Evolutionary conservation across 192 early-diverging fungal species (phyloP), one percentile per base, ranked within the genome.

Genomic region (Coemansia sp.): DNA sequence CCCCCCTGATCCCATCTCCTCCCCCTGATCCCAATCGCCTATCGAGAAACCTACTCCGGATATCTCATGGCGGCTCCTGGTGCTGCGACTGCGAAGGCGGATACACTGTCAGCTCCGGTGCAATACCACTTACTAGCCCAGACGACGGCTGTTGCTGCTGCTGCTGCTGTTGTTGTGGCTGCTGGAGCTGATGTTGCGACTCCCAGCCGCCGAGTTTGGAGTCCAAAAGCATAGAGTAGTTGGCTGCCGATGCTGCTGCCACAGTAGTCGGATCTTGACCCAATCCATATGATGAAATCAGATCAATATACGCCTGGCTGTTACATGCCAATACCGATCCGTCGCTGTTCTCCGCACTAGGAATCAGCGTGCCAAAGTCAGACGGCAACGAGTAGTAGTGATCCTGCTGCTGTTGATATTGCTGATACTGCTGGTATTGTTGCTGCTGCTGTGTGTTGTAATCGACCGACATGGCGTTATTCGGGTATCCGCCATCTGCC

Each of bases 101-200:
- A 60, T 63, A 64, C 4, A 81, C 34, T 9, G 79, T 81, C 71
- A 81, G 60, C 67, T 72, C 79, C 3, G 79, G 74, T 16, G 68
- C 74, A 70, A 75, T 75, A n/a, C 70, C 70, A 29, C 43, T 67
- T n/a, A 38, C 13, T 24, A 38, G 52, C 20, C 29, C 50, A 2
- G 39, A 47, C 41, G n/a, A 8, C 38, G 16, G 39, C 39, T 49
- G 49, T 7, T 34, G 65, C 6, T 39, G 34, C 40, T 31, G 16
- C 20, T 4, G 34, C 4, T 7, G 64, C 33, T 66, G 62, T 31
- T 31, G 16, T 22, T 9, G 64, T 31, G 62, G 62, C 47, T 31
- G 16, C 31, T 9, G 64, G 13, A 41, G 62, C 34, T 71, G 66
- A 5, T n/a, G 46, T 15, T 66, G 64, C 46, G 22, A 33, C 46